These are phyloP conservation scores for Nannochloropsis oceanica DNA, from an alignment of 108 stramenopile species.

Conservation along the genomic window DNA sequence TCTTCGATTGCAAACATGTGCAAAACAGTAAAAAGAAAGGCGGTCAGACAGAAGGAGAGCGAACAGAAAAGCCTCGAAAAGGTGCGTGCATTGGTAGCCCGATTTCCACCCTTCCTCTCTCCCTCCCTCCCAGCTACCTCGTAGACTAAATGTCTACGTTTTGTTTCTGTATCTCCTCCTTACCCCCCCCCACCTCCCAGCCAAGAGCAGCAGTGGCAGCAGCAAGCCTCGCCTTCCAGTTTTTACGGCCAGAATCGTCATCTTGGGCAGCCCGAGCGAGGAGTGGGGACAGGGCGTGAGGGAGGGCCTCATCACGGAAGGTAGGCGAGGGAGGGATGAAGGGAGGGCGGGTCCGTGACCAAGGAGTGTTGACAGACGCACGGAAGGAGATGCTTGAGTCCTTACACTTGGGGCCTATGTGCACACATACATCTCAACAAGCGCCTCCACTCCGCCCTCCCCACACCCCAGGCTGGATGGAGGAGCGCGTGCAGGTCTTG, in stretches of 20 bases:
- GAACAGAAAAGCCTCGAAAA: background rate
- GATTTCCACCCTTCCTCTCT: too few species aligned
- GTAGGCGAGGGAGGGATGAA: background rate
- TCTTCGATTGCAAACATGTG: too few species aligned
- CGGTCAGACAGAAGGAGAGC: background rate
- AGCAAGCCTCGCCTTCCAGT: background rate
- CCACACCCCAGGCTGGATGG: background rate
- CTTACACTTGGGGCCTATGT: too few species aligned
- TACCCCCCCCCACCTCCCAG: background rate
- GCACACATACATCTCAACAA: too few species aligned
- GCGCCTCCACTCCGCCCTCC: too few species aligned
- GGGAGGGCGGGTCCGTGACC: too few species aligned
- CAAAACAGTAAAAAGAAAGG: background rate
- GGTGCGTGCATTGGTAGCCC: background rate
- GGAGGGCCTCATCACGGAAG: background rate
- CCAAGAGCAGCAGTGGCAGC: background rate
- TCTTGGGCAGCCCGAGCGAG: background rate
- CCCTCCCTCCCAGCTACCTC: too few species aligned
- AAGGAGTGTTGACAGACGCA: too few species aligned
- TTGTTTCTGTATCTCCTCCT: too few species aligned
- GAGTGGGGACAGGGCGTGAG: background rate
- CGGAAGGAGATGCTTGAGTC: too few species aligned
- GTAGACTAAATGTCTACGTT: too few species aligned
- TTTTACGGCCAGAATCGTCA: background rate
- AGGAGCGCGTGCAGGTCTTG: background rate